Evolutionary conservation across 106 monocot species (phyloP), one percentile per base, ranked within the genome.

Genomic region (Dendrobium officinale): DNA sequence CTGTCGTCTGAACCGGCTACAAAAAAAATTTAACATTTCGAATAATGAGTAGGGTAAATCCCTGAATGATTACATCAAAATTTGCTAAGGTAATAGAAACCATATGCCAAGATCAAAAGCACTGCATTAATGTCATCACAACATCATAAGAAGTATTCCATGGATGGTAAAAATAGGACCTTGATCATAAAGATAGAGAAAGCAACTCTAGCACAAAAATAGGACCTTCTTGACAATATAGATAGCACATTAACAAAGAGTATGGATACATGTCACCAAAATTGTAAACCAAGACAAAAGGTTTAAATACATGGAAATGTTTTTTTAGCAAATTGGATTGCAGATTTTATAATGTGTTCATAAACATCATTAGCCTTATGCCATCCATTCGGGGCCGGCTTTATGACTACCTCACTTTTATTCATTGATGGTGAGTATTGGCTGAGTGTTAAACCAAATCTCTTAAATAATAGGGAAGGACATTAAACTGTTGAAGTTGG

Each of bases 1-100:
- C 91, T 9, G 87, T 44, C 64, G 81, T 91, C 75, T 93, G 95
- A 78, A 87, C 88, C 81, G 90, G 85, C 94, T 91, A 82, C 45
- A 79, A 67, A 70, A 70, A 70, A 33, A 16, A 8, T 22, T 70
- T 19, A 45, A 64, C 20, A 81, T 8, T 81, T 10, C 51, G 76
- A 10, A 44, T 75, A 44, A 66, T 20, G 19, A 18, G 0, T 11
- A 51, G 51, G 20, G 43, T 74, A 20, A 74, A 26, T 74, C n/a
- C 1, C 43, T 43, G 70, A 70, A 70, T 70, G 37, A 16, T 70
- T 33, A 74, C 19, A 74, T 44, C 20, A 74, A 40, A 74, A 43
- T 74, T 20, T n/a, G 19, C 3, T 44, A 37, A 44, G 13, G 15
- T 0, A 70, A 70, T 2, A 70, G 10, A 13, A 51, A 13, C 3